These are phyloP conservation scores for Hanseniaspora valbyensis DNA, from an alignment of 805 yeast species.

Conservation along the genomic window DNA sequence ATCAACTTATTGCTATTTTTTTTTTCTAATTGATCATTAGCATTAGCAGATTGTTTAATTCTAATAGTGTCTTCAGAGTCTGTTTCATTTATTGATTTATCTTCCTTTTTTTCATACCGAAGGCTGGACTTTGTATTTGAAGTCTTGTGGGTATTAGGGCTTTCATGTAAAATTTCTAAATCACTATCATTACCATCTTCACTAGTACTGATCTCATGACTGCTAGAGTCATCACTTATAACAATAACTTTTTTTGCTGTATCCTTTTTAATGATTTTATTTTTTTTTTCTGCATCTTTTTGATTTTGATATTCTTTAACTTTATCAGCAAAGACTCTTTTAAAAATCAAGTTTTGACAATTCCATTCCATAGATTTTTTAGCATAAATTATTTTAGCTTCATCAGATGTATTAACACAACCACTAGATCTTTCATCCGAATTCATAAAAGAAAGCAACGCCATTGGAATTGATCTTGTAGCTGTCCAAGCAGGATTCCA, in stretches of 20 bases:
- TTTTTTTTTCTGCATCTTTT: slow-evolving; percentile 22
- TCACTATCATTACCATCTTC: slow-evolving; percentile 13
- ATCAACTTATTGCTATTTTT: neutral
- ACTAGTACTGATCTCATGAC: too few species aligned
- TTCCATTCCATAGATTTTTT: slow-evolving; percentile 51
- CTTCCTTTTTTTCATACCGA: slow-evolving; percentile 16
- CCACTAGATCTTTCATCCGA: slow-evolving; percentile 80
- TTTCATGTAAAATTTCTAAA: too few species aligned
- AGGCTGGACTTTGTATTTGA: too few species aligned
- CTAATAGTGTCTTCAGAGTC: slow-evolving; percentile 17
- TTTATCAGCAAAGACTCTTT: slow-evolving; percentile 58
- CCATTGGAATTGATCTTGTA: slow-evolving; percentile 65
- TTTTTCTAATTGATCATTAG: neutral
- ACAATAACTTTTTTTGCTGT: slow-evolving; percentile 15
- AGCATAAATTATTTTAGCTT: slow-evolving; percentile 48
- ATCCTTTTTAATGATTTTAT: too few species aligned
- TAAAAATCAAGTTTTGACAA: slow-evolving; percentile 47
- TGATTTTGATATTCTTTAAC: slow-evolving; percentile 28
- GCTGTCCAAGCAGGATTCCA: slow-evolving; percentile 99
- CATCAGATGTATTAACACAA: slow-evolving; percentile 54
- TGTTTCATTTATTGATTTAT: slow-evolving; percentile 20
- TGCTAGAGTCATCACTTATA: too few species aligned
- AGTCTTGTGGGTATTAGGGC: too few species aligned
- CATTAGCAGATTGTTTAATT: neutral
- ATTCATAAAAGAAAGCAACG: slow-evolving; percentile 85